Conservation (phyloP, 129 eudicot genomes). For the Solidago caesia region DNA sequence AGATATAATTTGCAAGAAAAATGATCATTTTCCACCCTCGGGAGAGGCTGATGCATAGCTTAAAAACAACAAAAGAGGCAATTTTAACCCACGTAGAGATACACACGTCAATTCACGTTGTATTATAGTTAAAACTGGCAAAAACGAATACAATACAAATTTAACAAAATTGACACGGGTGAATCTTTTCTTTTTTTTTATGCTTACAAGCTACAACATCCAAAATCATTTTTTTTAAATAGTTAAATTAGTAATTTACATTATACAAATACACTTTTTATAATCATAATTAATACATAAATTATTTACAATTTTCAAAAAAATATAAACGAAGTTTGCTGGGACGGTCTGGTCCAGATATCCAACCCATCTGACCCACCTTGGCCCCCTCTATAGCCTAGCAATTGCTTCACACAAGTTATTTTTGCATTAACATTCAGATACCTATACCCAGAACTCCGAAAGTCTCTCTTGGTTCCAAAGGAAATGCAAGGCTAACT, state of each 20-base stretch:
- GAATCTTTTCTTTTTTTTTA: not conserved
- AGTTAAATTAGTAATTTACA: too few relatives aligned
- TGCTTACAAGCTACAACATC: not conserved
- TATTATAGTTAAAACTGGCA: too few relatives aligned
- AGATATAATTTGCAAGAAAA: constrained; percentile 1
- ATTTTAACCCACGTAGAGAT: not conserved
- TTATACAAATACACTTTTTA: not conserved
- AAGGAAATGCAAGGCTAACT: not conserved
- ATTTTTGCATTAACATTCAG: not conserved
- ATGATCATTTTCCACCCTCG: not conserved
- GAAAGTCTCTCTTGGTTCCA: not conserved
- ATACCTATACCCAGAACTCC: not conserved
- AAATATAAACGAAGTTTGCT: not conserved
- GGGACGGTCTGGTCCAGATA: too few relatives aligned
- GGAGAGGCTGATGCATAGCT: not conserved
- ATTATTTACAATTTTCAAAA: not conserved
- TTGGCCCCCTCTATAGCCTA: not conserved
- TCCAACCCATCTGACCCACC: not conserved
- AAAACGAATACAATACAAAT: too few relatives aligned
- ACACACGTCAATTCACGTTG: too few relatives aligned
- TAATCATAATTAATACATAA: not conserved
- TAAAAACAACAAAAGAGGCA: not conserved
- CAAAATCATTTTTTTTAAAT: not conserved
- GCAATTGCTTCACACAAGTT: not conserved
- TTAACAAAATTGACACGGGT: too few relatives aligned